Evolutionary conservation across 306 rosid species (phyloP).

Genomic region (Castanopsis chinensis): DNA sequence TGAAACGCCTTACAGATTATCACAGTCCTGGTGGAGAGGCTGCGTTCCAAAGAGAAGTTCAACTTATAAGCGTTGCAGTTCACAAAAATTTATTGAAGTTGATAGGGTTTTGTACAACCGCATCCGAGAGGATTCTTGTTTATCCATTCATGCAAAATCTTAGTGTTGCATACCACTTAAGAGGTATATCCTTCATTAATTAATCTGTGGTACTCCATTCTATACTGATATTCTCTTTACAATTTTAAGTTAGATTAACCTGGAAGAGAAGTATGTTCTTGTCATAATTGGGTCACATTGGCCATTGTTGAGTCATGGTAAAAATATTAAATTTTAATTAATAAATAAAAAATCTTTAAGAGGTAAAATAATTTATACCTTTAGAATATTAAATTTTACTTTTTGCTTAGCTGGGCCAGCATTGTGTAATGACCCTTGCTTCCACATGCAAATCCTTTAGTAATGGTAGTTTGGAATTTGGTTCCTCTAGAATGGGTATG

Average conservation of each 20-base stretch:
- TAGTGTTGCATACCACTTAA: conserved; percentile 75
- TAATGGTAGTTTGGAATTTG: too few relatives aligned
- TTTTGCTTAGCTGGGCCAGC: too few relatives aligned
- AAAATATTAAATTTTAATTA: too few relatives aligned
- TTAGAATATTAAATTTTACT: too few relatives aligned
- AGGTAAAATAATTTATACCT: too few relatives aligned
- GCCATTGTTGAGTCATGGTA: too few relatives aligned
- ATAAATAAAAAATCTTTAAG: too few relatives aligned
- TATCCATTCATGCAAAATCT: conserved; percentile 96
- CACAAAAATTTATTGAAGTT: conserved; percentile 81
- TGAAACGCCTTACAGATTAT: conserved; percentile 78
- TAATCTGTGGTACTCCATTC: neutral
- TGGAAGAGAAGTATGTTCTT: neutral
- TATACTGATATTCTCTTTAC: neutral
- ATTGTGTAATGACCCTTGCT: too few relatives aligned
- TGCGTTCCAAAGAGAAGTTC: conserved; percentile 87
- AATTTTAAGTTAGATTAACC: neutral
- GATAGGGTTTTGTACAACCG: conserved; percentile 76
- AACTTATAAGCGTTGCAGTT: conserved; percentile 85
- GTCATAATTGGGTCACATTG: neutral
- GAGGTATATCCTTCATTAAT: conserved; percentile 52
- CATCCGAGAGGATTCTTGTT: conserved; percentile 88
- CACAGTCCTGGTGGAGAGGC: conserved; percentile 92
- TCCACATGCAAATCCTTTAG: too few relatives aligned
- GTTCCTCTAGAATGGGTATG: too few relatives aligned